These are phyloP conservation scores for Kurtzmaniella cleridarum DNA, from an alignment of 805 yeast species.

Conservation along the genomic window DNA sequence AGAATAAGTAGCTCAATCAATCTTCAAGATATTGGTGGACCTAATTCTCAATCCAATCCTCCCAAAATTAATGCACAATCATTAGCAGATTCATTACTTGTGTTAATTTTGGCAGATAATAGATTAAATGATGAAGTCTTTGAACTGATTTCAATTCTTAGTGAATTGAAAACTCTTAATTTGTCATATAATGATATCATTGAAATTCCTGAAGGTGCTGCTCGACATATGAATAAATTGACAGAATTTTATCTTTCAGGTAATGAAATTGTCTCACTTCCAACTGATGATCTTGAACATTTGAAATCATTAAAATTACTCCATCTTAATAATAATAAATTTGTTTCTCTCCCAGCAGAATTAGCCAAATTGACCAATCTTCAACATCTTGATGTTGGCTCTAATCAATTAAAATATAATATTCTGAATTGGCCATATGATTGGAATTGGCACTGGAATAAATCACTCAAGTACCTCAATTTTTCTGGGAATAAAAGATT, in stretches of 20 bases:
- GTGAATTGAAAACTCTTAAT: constrained; percentile 58
- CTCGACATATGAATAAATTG: constrained; percentile 51
- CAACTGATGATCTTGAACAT: constrained; percentile 77
- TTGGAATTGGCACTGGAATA: constrained; percentile 95
- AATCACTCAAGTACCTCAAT: constrained; percentile 69
- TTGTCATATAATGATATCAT: constrained; percentile 78
- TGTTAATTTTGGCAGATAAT: constrained; percentile 74
- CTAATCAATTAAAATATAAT: constrained; percentile 84
- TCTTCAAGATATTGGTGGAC: constrained; percentile 9
- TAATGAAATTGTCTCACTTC: constrained; percentile 68
- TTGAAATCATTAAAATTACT: constrained; percentile 55
- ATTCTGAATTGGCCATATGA: constrained; percentile 93
- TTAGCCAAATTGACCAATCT: constrained; percentile 61
- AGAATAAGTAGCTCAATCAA: constrained; percentile 26
- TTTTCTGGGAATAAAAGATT: constrained; percentile 90
- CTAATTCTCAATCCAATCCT: background rate
- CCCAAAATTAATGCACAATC: constrained; percentile 14
- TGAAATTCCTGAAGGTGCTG: constrained; percentile 75
- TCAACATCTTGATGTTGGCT: constrained; percentile 80
- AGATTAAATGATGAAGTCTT: constrained; percentile 74
- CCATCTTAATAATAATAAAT: constrained; percentile 75
- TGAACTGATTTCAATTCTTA: constrained; percentile 56
- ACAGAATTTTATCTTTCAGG: constrained; percentile 76
- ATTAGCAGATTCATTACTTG: constrained; percentile 47
- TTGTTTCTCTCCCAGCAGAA: constrained; percentile 86